phyloP scores from a whole-genome alignment of 805 yeast genomes.

The Grigorovia humatica region DNA sequence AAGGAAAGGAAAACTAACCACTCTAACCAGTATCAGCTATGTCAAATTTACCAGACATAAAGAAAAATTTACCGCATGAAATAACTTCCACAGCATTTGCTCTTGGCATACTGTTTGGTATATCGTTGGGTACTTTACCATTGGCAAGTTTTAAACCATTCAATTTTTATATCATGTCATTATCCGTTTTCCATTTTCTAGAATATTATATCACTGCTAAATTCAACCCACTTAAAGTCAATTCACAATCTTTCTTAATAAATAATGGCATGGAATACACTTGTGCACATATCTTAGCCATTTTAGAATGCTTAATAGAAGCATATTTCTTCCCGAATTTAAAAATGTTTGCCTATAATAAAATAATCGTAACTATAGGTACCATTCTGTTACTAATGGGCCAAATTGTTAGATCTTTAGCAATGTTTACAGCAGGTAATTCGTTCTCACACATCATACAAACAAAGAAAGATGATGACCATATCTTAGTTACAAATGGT shows the following conservation, averaged over 20 bases:
- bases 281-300: constrained; percentile 45
- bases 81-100: constrained; percentile 36
- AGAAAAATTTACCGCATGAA: constrained; percentile 33
- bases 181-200: constrained; percentile 62
- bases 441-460: constrained; percentile 80
- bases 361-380: constrained; percentile 34
- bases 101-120: constrained; percentile 37
- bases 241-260: constrained; percentile 58
- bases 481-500: constrained; percentile 63
- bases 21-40: background rate
- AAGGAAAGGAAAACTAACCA: no score
- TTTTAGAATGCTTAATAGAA: constrained; percentile 41
- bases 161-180: constrained; percentile 40
- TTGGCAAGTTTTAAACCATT: constrained; percentile 26
- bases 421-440: constrained; percentile 82
- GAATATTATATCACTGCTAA: constrained; percentile 76
- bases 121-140: constrained; percentile 25
- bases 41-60: constrained; percentile 25
- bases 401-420: constrained; percentile 56
- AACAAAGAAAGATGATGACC: constrained; percentile 40
- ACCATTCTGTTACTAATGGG: constrained; percentile 39
- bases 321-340: constrained; percentile 31
- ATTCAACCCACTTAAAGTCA: constrained; percentile 56
- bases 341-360: constrained; percentile 12
- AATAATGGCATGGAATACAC: constrained; percentile 53